Conservation (phyloP, 2,329 filamentous ascomycete species). For the Verticillium isaacii region DNA sequence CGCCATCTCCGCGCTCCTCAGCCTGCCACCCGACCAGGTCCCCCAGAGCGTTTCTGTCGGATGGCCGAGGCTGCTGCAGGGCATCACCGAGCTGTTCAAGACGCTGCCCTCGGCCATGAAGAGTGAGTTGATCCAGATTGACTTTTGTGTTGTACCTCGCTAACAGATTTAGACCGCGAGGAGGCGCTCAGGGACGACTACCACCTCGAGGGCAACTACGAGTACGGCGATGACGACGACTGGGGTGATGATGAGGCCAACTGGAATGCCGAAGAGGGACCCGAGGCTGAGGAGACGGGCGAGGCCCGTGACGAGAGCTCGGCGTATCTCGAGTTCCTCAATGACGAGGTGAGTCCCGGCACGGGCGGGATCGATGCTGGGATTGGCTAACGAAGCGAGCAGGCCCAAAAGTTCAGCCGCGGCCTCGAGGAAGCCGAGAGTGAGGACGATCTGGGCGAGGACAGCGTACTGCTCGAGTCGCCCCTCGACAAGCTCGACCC, state of each 20-base stretch:
- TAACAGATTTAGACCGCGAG: slow-evolving; percentile 63
- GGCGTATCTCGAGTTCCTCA: slow-evolving; percentile 92
- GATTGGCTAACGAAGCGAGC: slow-evolving; percentile 15
- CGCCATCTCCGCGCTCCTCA: slow-evolving; percentile 82
- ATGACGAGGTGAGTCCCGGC: slow-evolving; percentile 64
- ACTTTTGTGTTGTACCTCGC: background rate
- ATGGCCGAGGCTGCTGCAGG: slow-evolving; percentile 86
- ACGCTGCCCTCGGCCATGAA: slow-evolving; percentile 83
- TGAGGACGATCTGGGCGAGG: slow-evolving; percentile 86
- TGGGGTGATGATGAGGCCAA: slow-evolving; percentile 78
- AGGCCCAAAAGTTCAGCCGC: slow-evolving; percentile 80
- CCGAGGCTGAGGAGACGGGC: slow-evolving; percentile 56
- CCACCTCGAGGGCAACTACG: slow-evolving; percentile 56
- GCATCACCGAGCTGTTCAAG: slow-evolving; percentile 87
- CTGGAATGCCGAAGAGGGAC: slow-evolving; percentile 72
- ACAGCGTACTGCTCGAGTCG: slow-evolving; percentile 87
- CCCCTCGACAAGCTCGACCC: slow-evolving; percentile 94
- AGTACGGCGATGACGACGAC: slow-evolving; percentile 70
- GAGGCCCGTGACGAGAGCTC: slow-evolving; percentile 86
- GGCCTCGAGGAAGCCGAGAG: slow-evolving; percentile 61
- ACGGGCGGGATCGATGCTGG: background rate
- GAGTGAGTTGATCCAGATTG: slow-evolving; percentile 47
- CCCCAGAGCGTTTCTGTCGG: slow-evolving; percentile 90
- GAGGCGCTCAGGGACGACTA: slow-evolving; percentile 89
- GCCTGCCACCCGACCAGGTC: slow-evolving; percentile 73